Evolutionary conservation across 129 eudicot species (phyloP).

Genomic region (Pseudognaphalium luteoalbum): DNA sequence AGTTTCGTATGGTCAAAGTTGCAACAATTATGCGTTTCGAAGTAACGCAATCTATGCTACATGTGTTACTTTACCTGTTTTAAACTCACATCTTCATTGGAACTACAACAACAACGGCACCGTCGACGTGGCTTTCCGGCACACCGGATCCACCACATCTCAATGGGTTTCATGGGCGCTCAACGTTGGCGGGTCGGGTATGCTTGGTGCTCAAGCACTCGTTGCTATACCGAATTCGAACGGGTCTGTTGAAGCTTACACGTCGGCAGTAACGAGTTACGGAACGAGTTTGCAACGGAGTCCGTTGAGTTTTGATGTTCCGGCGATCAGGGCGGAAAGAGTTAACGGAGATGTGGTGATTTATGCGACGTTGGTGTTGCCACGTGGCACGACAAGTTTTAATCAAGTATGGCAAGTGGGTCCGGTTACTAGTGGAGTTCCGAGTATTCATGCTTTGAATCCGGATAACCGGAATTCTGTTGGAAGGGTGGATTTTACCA

Average conservation of each 20-base stretch:
- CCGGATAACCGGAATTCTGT: constrained; percentile 36
- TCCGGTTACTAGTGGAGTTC: constrained; percentile 36
- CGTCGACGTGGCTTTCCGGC: constrained; percentile 73
- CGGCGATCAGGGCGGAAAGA: constrained; percentile 35
- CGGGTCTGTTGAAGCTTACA: constrained; percentile 46
- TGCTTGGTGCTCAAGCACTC: constrained; percentile 59
- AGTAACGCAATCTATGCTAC: constrained; percentile 35
- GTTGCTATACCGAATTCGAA: constrained; percentile 49
- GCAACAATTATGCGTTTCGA: constrained; percentile 34
- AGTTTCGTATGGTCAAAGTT: constrained; percentile 45
- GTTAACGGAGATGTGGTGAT: constrained; percentile 45
- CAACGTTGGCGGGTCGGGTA: constrained; percentile 39
- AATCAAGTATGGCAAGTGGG: constrained; percentile 91
- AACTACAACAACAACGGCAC: constrained; percentile 52
- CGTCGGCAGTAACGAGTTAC: constrained; percentile 27
- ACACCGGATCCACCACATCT: constrained; percentile 36
- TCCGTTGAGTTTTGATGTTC: constrained; percentile 39
- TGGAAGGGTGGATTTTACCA: constrained; percentile 53
- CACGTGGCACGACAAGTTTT: constrained; percentile 45
- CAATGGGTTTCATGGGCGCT: constrained; percentile 86
- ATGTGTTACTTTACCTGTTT: constrained; percentile 50
- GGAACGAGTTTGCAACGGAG: constrained; percentile 23
- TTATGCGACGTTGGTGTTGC: constrained; percentile 63
- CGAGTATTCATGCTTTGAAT: constrained; percentile 30
- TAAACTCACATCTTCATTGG: constrained; percentile 67